phyloP scores from a whole-genome alignment of 495 filamentous ascomycete genomes.

The Penicillium flavigenum region DNA sequence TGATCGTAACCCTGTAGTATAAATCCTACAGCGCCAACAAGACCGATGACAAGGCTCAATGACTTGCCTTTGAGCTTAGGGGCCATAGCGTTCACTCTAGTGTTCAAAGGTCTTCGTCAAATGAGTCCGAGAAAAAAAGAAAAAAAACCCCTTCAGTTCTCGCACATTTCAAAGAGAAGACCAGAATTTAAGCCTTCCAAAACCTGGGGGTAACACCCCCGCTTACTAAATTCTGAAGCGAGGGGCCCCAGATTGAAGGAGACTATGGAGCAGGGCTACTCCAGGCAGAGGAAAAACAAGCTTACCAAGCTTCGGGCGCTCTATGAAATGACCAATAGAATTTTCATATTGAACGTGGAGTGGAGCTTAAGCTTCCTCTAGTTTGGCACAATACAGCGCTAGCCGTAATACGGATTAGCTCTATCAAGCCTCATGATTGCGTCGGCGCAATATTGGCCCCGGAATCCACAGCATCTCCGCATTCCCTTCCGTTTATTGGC shows the following conservation, averaged over 20 bases:
- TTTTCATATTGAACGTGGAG: not conserved
- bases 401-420: not conserved
- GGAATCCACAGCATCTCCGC: too few relatives aligned
- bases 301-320: constrained; percentile 8
- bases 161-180: not conserved
- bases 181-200: not conserved
- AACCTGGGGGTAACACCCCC: not conserved
- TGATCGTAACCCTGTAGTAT: constrained; percentile 52
- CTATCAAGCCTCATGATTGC: not conserved
- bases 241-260: constrained; percentile 2
- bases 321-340: not conserved
- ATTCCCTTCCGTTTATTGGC: too few relatives aligned
- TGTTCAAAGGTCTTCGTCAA: not conserved
- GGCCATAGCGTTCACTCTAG: constrained; percentile 2
- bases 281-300: not conserved
- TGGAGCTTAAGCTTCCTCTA: not conserved
- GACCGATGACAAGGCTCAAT: constrained; percentile 17
- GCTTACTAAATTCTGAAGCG: not conserved
- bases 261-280: too few relatives aligned
- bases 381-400: not conserved
- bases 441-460: too few relatives aligned
- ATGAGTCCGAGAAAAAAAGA: not conserved
- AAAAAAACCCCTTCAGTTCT: not conserved
- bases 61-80: constrained; percentile 17
- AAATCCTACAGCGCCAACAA: constrained; percentile 30